Base-by-base conservation (phyloP, 257 asterid genomes). In the Scutellaria baicalensis region DNA sequence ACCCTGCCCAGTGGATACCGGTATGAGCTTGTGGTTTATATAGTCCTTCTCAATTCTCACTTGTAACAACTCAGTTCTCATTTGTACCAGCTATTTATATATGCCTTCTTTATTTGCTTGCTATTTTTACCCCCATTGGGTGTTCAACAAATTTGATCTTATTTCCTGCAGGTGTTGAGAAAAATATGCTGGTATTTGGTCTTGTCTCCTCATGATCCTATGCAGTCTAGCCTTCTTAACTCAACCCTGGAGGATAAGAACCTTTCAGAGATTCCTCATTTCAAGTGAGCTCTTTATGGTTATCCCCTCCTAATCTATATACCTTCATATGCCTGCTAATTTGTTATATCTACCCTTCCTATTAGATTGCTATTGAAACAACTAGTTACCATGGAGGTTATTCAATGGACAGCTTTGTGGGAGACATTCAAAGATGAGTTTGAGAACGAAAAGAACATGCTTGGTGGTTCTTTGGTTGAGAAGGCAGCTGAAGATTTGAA, bases 151-250 rank as follows among this genome's bases (percentile, higher is more conserved):
- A 39, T 9, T 9, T 48, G 63, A 47, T 82, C 6, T 55, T 55
- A 14, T 54, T 4, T 43, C 50, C 64, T 66, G 60, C 77, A 93
- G 98, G 94, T 91, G 44, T 85, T 93, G 75, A 87, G 98, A 77
- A 93, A 93, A 87, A 90, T 93, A 68, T 93, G 96, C 80, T 93
- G 98, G 98, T 85, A 87, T 67, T 73, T 93, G 82, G 98, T 87
- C 72, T 75, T 93, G 80, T 85, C 98, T 50, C 98, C 98, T 44
- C 88, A 91, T 77, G 98, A 89, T 81, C 83, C 98, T 18, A 89
- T 91, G 98, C 97, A 93, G 78, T 89, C 97, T 48, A 93, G 98
- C 84, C 98, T 93, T 79, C 97, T 88, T 56, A 88, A 90, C 78
- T 80, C 95, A 45, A 93, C 98, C 68, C 79, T 90, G 72, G 98